Evolutionary conservation across 2,329 filamentous ascomycete species (phyloP).

Genomic region (Coniochaeta pulveracea): DNA sequence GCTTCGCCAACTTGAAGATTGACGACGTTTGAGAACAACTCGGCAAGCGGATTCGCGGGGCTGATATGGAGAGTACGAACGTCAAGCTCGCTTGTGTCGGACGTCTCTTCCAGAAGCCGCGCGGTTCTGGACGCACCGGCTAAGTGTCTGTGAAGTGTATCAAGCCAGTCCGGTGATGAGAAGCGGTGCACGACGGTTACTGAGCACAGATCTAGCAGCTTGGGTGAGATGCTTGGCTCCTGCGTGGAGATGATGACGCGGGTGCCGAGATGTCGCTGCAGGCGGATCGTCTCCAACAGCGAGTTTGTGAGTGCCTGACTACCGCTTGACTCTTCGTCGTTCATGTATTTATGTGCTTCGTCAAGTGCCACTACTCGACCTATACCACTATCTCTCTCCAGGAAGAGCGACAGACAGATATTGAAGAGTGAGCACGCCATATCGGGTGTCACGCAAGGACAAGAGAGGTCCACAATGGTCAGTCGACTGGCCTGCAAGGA

Average conservation of each 20-base stretch:
- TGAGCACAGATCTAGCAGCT: constrained; percentile 59
- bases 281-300: constrained; percentile 51
- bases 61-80: constrained; percentile 8
- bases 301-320: constrained; percentile 47
- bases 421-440: constrained; percentile 64
- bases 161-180: constrained; percentile 24
- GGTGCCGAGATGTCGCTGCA: constrained; percentile 58
- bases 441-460: constrained; percentile 55
- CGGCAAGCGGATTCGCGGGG: constrained; percentile 13
- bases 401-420: constrained; percentile 55
- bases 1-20: constrained; percentile 31
- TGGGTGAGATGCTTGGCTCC: constrained; percentile 60
- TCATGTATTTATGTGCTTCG: constrained; percentile 72
- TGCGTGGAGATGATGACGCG: constrained; percentile 66
- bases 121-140: constrained; percentile 15
- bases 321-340: constrained; percentile 38
- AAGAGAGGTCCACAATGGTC: constrained; percentile 50
- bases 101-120: constrained; percentile 11
- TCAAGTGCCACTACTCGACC: constrained; percentile 60
- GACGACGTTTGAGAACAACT: constrained; percentile 30
- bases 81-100: neutral
- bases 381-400: constrained; percentile 36
- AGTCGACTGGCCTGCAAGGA: too few relatives aligned
- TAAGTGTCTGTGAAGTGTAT: constrained; percentile 16
- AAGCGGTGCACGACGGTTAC: constrained; percentile 66